Percentiles rank a stretch among this genome's conserved stretches.
Conservation (phyloP, 2,329 filamentous ascomycete species). For the Alternaria infectoria region DNA sequence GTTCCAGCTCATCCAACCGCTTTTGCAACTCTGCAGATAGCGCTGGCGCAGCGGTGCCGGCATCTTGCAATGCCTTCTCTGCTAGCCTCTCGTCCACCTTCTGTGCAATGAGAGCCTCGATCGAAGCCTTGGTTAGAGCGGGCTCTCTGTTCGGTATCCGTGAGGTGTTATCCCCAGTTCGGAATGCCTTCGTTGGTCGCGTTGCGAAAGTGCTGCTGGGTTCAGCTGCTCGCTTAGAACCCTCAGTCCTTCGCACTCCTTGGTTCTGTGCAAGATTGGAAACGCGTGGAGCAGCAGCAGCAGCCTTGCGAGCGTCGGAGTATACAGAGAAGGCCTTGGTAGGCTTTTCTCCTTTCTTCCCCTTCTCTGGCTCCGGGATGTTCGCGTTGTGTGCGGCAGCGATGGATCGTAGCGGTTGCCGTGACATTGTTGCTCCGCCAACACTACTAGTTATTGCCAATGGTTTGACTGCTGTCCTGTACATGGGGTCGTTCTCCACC, state of each 20-base stretch:
- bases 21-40: slow-evolving; percentile 80
- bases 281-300: slow-evolving; percentile 20
- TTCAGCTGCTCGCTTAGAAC: slow-evolving; percentile 54
- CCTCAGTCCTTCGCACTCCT: slow-evolving; percentile 45
- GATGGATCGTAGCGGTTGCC: slow-evolving; percentile 81
- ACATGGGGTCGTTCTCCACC: slow-evolving; percentile 93
- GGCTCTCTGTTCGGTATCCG: slow-evolving; percentile 36
- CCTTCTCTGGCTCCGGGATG: slow-evolving; percentile 59
- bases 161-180: slow-evolving; percentile 44
- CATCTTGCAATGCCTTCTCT: slow-evolving; percentile 68
- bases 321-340: slow-evolving; percentile 87
- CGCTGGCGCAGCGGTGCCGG: slow-evolving; percentile 53
- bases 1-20: slow-evolving; percentile 82
- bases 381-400: slow-evolving; percentile 77
- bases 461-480: slow-evolving; percentile 55
- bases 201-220: slow-evolving; percentile 43
- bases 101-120: slow-evolving; percentile 90
- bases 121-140: slow-evolving; percentile 66
- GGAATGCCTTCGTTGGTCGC: slow-evolving; percentile 50
- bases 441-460: slow-evolving; percentile 44
- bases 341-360: slow-evolving; percentile 69
- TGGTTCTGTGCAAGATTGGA: slow-evolving; percentile 45
- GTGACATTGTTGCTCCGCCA: slow-evolving; percentile 52
- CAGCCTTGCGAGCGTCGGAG: slow-evolving; percentile 63
- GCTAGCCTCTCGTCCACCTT: slow-evolving; percentile 91